phyloP scores from a whole-genome alignment of 1,284 basidiomycete genomes.

The Sporisorium iseilematis-ciliati region DNA sequence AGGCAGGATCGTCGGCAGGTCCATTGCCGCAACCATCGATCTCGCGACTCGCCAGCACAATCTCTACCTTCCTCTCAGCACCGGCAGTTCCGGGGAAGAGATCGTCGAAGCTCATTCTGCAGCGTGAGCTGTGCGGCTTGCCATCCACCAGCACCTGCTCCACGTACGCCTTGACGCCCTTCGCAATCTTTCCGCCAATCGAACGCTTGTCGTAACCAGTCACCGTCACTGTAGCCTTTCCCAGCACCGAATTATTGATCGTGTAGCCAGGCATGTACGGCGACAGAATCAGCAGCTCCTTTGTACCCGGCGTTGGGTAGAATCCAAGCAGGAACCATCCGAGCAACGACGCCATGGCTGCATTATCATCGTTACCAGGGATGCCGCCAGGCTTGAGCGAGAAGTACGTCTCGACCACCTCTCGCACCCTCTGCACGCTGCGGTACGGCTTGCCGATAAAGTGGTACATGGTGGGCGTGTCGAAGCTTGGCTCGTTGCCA shows the following conservation, averaged over 20 bases:
- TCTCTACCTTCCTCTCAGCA: constrained; percentile 33
- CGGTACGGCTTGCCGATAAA: constrained; percentile 42
- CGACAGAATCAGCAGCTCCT: constrained; percentile 58
- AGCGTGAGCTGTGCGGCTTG: constrained; percentile 34
- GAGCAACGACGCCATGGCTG: constrained; percentile 79
- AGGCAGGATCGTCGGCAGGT: constrained; percentile 23
- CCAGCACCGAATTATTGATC: constrained; percentile 55
- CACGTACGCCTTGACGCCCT: constrained; percentile 44
- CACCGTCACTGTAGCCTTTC: constrained; percentile 48
- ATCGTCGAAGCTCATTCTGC: constrained; percentile 51
- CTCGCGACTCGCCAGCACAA: constrained; percentile 37
- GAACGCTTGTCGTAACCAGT: constrained; percentile 45
- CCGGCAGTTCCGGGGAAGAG: constrained; percentile 40
- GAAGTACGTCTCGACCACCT: constrained; percentile 55
- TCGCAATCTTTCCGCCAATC: constrained; percentile 28
- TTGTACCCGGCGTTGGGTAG: constrained; percentile 74
- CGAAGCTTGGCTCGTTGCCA: constrained; percentile 64
- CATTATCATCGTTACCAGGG: constrained; percentile 74
- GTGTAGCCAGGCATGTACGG: constrained; percentile 60
- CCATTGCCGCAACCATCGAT: constrained; percentile 36
- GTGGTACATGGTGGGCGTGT: constrained; percentile 57
- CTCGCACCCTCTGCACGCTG: constrained; percentile 44
- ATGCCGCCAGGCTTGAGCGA: constrained; percentile 42
- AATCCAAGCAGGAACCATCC: constrained; percentile 75
- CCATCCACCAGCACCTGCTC: constrained; percentile 43